phyloP scores from a whole-genome alignment of 106 monocot species.

The Iris macrosiphon region DNA sequence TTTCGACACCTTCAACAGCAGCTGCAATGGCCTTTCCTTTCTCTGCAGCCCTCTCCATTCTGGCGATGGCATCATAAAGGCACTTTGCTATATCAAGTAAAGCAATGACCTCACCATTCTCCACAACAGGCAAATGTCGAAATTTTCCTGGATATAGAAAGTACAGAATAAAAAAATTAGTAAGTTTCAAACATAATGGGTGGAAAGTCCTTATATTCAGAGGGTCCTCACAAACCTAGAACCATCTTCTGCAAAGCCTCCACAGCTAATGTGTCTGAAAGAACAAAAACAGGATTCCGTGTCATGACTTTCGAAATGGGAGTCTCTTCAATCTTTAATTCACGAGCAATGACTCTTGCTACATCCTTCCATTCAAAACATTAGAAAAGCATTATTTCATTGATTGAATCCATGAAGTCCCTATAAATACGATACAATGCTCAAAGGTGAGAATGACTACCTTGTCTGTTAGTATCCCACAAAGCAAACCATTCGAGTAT shows the following conservation, averaged over 20 bases:
- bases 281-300: conserved; percentile 60
- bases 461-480: conserved; percentile 69
- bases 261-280: conserved; percentile 66
- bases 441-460: conserved; percentile 13
- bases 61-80: conserved; percentile 73
- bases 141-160: conserved; percentile 29
- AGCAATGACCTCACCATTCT: conserved; percentile 65
- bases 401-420: background rate
- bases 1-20: conserved; percentile 74
- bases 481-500: conserved; percentile 67
- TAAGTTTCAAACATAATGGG: background rate
- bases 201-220: background rate
- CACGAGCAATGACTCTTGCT: conserved; percentile 24
- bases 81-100: conserved; percentile 71
- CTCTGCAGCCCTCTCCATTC: conserved; percentile 71
- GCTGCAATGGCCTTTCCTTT: conserved; percentile 82
- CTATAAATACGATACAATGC: background rate
- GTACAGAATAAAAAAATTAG: background rate
- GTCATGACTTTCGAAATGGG: conserved; percentile 64
- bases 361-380: conserved; percentile 30
- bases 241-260: conserved; percentile 86
- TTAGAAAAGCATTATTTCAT: background rate
- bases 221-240: conserved; percentile 25
- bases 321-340: conserved; percentile 24
- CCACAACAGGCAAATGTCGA: conserved; percentile 31